Base-by-base conservation (phyloP, 257 asterid genomes). In the Voacanga thouarsii region DNA sequence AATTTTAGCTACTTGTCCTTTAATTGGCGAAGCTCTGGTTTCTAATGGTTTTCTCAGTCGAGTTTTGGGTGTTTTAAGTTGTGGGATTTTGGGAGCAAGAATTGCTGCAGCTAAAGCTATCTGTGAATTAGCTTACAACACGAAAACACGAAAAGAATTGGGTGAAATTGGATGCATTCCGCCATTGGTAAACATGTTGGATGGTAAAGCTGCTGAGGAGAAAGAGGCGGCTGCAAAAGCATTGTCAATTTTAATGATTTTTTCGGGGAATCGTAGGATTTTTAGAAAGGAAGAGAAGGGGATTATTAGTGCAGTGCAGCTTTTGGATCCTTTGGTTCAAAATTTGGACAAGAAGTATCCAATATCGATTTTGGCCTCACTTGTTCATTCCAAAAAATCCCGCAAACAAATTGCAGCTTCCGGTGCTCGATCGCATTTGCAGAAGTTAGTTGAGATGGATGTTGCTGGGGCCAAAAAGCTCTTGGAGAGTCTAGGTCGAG, bases 381-480 rank as follows among this genome's bases (percentile, higher is more conserved):
- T 95, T 14, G 84, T 78, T 74, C 87, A 93, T 73, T 88, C 89
- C 1, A 90, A 86, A 92, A 93, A 85, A 73, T 93, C 93, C 82
- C 85, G 93, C 24, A 95, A 90, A 69, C 96, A 87, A 70, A 89
- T 93, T 85, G 90, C 85, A 86, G 91, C 80, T 7, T 86, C 93
- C 0, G 97, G 94, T 4, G 97, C 92, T 16, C 33, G 84, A 47
- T 83, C 37, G 80, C 84, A 93, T 81, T 75, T 95, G 90, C 88
- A 89, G 86, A 91, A 89, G 80, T 86, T 95, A 12, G 91, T 82
- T 12, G 99, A 88, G 45, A 44, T 72, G 75, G 87, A 93, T 44
- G 91, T 88, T 16, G 94, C 88, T 3, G 97, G 97, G 18, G 93
- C 96, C 10, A 95, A 90, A 90, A 91, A 88, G 91, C 90, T 95